Evolutionary conservation across 208 protist species (phyloP), one percentile per base, ranked within the genome.

Genomic region (Trypanosoma scelopori): DNA sequence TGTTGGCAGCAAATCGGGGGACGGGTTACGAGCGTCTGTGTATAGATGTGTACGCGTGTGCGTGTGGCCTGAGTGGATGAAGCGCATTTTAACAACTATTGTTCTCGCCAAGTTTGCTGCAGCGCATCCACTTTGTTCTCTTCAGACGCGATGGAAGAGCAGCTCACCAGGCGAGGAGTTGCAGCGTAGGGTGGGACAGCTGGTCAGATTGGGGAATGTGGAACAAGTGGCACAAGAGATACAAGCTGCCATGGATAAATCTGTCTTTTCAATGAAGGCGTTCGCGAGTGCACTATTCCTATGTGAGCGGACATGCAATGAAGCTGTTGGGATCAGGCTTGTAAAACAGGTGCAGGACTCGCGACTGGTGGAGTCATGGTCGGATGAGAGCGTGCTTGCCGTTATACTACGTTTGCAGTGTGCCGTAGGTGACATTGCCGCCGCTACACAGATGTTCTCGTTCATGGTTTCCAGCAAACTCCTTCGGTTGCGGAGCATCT

Each of bases 361-460:
- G 47, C 30, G 57, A 7, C 28, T 66, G 3, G 37, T 66, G 12
- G 43, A 58, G 6, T 55, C 64, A 15, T 85, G 81, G 79, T 65
- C 69, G 16, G 75, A 89, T 23, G 84, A 93, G 60, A 84, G 78
- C 42, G 76, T 90, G 1, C 63, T 93, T 32, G 68, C 82, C 0
- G 81, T 85, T 6, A 51, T 82, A 22, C 66, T 93, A 39, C 83
- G 84, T 30, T 76, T 91, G 6, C 87, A 90, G 59, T 90, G 84
- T 43, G 55, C 64, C 28, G 68, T 67, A 0, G 78, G 67, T 0
- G 81, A 93, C 58, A 53, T 48, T 4, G 48, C 64, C 20, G 87
- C 47, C 1, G 82, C 84, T 12, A 72, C 48, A 45, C 81, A 82
- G 37, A 73, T 90, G 65, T 83, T 90, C 55, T 65, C 75, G 12